Evolutionary conservation across 192 early-diverging fungal genomes (phyloP), one percentile per base, ranked within the genome.

Genomic region (Coemansia sp.): DNA sequence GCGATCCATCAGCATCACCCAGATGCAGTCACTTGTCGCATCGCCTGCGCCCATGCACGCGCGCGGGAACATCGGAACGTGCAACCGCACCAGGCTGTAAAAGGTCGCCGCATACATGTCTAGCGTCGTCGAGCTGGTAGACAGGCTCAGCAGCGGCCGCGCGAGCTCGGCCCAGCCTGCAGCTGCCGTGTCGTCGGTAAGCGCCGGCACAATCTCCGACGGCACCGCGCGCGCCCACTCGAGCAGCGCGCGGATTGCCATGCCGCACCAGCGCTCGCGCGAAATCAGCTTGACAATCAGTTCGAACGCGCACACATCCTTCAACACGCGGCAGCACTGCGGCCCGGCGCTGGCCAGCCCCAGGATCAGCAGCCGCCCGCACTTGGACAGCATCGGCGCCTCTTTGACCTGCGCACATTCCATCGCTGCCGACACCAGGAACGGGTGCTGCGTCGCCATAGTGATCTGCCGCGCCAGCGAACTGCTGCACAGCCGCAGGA

Each of bases 231-330:
- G 56, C 30, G 77, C 63, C 77, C 77, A 80, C 18, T 73, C 77
- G 9, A 73, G 60, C 35, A 80, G 67, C 9, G 77, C 77, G 19
- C 77, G 71, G 56, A 80, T 73, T 8, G 77, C 77, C 70, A 64
- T 65, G 2, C 67, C 71, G 32, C 77, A 80, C 77, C 77, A 80
- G 24, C 69, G 69, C 66, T 80, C 77, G 49, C 77, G 70, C 54
- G 77, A 80, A 11, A 80, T 80, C 47, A 80, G 64, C 71, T 80
- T 80, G 19, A 80, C 77, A 1, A 80, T 53, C 25, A 80, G 67
- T 60, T 80, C 77, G 44, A 80, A 73, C 35, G 77, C 77, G 35
- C 63, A 31, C 42, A 70, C 77, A 23, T 80, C 77, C 54, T 67
- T 69, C n/a, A 80, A 67, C 52, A 73, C 71, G 8, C 77, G 70